Percentiles rank a stretch among this genome's conserved stretches.
Evolutionary conservation across 2,329 filamentous ascomycete genomes (phyloP).

Genomic region (Pyrenophora tritici-repentis): DNA sequence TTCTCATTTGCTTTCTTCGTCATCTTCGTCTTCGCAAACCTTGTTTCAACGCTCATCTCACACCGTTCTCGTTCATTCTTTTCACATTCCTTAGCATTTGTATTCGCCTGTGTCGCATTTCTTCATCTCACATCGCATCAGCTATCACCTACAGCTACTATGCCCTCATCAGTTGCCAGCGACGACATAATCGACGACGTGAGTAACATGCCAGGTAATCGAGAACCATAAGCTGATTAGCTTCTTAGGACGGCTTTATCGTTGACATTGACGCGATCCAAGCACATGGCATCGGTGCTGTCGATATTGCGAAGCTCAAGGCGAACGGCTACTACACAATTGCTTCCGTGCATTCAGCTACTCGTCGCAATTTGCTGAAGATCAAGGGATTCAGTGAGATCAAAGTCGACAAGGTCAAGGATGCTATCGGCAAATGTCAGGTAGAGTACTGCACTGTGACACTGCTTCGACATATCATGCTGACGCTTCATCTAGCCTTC

Average conservation of each 20-base stretch:
- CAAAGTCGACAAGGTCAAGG: constrained; percentile 73
- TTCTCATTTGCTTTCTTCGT: constrained; percentile 13
- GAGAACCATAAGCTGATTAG: background rate
- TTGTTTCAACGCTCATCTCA: background rate
- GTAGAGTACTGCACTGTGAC: constrained; percentile 43
- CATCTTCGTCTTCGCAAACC: background rate
- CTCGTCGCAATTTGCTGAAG: constrained; percentile 64
- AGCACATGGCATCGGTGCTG: constrained; percentile 67
- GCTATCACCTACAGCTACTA: constrained; percentile 12
- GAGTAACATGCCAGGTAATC: constrained; percentile 8
- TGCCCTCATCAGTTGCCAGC: constrained; percentile 57
- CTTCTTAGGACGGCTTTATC: constrained; percentile 58
- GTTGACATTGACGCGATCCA: constrained; percentile 70
- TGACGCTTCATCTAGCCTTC: constrained; percentile 54
- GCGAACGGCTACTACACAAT: constrained; percentile 67
- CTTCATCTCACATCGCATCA: constrained; percentile 7
- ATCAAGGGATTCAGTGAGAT: constrained; percentile 73
- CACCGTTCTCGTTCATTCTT: background rate
- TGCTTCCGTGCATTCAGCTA: constrained; percentile 64
- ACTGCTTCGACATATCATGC: background rate
- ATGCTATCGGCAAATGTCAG: constrained; percentile 66
- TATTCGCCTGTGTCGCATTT: constrained; percentile 10
- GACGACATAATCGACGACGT: constrained; percentile 60
- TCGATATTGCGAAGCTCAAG: constrained; percentile 70
- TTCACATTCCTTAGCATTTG: background rate